These are phyloP conservation scores for Pythium dissotocum DNA, from an alignment of 352 stramenopile species.

Conservation along the genomic window DNA sequence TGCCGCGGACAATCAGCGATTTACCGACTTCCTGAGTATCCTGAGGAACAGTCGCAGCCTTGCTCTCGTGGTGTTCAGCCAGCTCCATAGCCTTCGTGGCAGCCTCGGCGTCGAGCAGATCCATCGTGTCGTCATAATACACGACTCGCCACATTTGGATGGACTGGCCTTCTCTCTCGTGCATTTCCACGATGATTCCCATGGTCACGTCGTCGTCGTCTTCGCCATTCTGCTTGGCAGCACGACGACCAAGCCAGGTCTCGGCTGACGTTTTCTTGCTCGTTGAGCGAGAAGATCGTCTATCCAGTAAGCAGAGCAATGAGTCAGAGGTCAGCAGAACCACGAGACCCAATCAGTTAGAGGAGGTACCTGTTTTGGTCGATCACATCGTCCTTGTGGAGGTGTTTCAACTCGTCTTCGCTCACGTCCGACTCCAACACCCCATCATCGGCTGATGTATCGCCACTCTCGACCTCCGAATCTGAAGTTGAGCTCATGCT, in stretches of 20 bases:
- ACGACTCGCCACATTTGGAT: conserved; percentile 49
- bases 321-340: too few species aligned
- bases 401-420: conserved; percentile 25
- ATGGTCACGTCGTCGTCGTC: conserved; percentile 37
- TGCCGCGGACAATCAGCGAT: conserved; percentile 61
- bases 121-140: conserved; percentile 55
- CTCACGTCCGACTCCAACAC: conserved; percentile 26
- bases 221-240: conserved; percentile 37
- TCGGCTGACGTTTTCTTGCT: background rate
- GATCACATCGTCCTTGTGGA: conserved; percentile 25
- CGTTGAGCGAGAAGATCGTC: conserved; percentile 27
- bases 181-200: conserved; percentile 51
- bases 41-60: background rate
- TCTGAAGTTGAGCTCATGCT: conserved; percentile 2
- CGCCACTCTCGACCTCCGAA: conserved; percentile 27
- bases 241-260: conserved; percentile 41
- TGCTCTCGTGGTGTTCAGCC: conserved; percentile 28
- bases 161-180: background rate
- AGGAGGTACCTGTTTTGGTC: conserved; percentile 21
- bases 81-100: conserved; percentile 35
- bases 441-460: conserved; percentile 14
- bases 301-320: conserved; percentile 2
- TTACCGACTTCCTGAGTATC: conserved; percentile 30
- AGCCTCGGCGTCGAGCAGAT: conserved; percentile 32
- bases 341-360: background rate